phyloP scores from a whole-genome alignment of 2,329 filamentous ascomycete genomes.

The Plectosphaerella sp. region DNA sequence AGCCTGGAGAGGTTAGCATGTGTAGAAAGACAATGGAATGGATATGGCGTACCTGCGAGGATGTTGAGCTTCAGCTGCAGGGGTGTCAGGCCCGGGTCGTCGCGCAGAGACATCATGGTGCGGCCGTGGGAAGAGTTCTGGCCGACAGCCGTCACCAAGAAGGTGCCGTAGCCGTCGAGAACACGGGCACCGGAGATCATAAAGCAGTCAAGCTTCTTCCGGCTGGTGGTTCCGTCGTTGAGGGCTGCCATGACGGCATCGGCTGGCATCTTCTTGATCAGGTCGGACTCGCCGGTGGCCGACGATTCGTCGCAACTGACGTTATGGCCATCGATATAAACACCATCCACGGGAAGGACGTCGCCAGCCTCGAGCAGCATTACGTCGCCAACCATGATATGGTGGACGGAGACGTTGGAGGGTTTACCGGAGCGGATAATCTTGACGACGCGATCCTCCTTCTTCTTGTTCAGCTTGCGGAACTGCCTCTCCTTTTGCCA shows the following conservation, averaged over 20 bases:
- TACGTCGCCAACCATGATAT: conserved; percentile 70
- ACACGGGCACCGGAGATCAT: conserved; percentile 80
- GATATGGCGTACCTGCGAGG: conserved; percentile 10
- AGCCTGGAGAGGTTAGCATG: conserved; percentile 6
- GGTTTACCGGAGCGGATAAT: conserved; percentile 70
- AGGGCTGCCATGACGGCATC: conserved; percentile 54
- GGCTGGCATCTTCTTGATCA: conserved; percentile 62
- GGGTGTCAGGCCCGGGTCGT: conserved; percentile 14
- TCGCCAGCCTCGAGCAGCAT: conserved; percentile 72
- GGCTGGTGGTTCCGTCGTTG: conserved; percentile 35
- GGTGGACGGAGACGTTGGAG: conserved; percentile 64
- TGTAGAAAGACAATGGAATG: not conserved
- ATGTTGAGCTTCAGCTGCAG: conserved; percentile 16
- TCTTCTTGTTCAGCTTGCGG: conserved; percentile 75
- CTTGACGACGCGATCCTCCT: conserved; percentile 70
- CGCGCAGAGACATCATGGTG: conserved; percentile 16
- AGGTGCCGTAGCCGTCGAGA: conserved; percentile 28
- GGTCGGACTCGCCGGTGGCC: conserved; percentile 69
- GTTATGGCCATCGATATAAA: conserved; percentile 53
- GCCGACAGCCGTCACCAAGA: conserved; percentile 14
- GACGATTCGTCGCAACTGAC: conserved; percentile 68
- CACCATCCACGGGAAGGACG: conserved; percentile 65
- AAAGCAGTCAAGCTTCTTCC: conserved; percentile 66
- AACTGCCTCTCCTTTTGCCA: conserved; percentile 82
- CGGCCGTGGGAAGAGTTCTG: conserved; percentile 14